Base-by-base conservation (phyloP, 352 stramenopile species). In the Phytophthora capsici region DNA sequence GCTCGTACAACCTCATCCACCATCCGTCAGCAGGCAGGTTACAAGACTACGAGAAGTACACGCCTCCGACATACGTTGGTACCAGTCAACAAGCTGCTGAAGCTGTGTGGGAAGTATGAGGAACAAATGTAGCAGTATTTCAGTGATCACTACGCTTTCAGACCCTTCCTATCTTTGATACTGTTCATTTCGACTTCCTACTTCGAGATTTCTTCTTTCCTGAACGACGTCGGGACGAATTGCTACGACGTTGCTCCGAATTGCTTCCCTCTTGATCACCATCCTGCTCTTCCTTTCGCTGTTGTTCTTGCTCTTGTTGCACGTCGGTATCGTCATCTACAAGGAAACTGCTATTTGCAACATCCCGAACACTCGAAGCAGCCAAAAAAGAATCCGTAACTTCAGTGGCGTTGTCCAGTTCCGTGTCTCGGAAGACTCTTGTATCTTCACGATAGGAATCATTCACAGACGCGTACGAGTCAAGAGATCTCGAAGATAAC, bases 1-100 rank as follows among this genome's bases (percentile, higher is more conserved):
- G 82, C 57, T 91, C 82, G 13, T 91, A 84, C 76, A 82, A 89
- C 57, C 74, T 91, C 55, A 80, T 91, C 49, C 80, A 93, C 63
- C 45, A 86, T 59, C 63, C 71, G 7, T 58, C 69, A 13, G 63
- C 54, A 23, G 56, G 48, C 6, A 66, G n/a, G 12, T 32, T 75
- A 8, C 58, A 80, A 28, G 69, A 75, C 28, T 66, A 57, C 13
- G 48, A 32, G 12, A 61, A 53, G 25, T 91, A 91, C 58, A 67
- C 67, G 12, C 82, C 84, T 37, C 82, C 82, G 4, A 48, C 46
- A 9, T 93, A 81, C 47, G 77, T 90, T 45, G 80, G 81, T 41
- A 48, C 69, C 34, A 54, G 32, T 20, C 60, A 80, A 54, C 69
- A 77, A 17, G 47, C 80, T 22, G 80, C 84, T 12, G 80, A 91